A percentile compares a stretch with the other conserved stretches of the same genome.
phyloP scores from a whole-genome alignment of 1,284 basidiomycete species.

The Apiotrichum brassicae region DNA sequence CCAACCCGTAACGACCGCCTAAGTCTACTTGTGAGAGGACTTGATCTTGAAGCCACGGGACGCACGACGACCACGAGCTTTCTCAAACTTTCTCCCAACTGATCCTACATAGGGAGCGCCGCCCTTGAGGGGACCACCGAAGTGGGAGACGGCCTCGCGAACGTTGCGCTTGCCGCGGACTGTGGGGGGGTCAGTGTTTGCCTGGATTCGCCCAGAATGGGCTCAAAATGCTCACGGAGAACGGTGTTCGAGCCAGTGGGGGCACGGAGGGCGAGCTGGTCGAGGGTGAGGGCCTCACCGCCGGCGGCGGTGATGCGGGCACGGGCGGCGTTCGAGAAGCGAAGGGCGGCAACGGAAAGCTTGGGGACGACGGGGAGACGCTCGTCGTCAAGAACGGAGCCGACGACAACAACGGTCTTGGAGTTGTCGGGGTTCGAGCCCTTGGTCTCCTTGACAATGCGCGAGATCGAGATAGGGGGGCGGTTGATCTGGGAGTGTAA shows the following conservation, averaged over 20 bases:
- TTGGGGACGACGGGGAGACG: constrained; percentile 83
- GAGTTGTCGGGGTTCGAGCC: constrained; percentile 59
- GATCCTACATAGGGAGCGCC: constrained; percentile 67
- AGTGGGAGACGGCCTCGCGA: constrained; percentile 92
- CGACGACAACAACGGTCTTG: constrained; percentile 86
- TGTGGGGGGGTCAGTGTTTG: not conserved
- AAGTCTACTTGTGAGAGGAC: constrained; percentile 46
- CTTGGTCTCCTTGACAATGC: constrained; percentile 74
- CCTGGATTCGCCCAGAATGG: not conserved
- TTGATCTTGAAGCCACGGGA: constrained; percentile 49
- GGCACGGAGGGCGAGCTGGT: constrained; percentile 89
- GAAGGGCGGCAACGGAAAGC: constrained; percentile 86
- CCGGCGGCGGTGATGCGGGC: constrained; percentile 93
- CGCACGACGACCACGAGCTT: constrained; percentile 72
- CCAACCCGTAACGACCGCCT: too few relatives aligned
- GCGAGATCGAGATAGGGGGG: constrained; percentile 89
- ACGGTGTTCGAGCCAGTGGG: constrained; percentile 96
- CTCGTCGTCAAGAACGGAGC: constrained; percentile 93
- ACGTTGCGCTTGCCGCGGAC: constrained; percentile 75
- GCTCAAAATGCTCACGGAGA: constrained; percentile 45
- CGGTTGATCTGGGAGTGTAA: constrained; percentile 69
- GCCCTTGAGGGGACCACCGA: constrained; percentile 56
- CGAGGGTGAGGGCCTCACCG: constrained; percentile 90
- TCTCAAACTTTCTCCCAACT: constrained; percentile 84
- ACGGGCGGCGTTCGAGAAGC: constrained; percentile 87